These are phyloP conservation scores for Rusavskia elegans DNA, from an alignment of 495 filamentous ascomycete species.

Conservation along the genomic window DNA sequence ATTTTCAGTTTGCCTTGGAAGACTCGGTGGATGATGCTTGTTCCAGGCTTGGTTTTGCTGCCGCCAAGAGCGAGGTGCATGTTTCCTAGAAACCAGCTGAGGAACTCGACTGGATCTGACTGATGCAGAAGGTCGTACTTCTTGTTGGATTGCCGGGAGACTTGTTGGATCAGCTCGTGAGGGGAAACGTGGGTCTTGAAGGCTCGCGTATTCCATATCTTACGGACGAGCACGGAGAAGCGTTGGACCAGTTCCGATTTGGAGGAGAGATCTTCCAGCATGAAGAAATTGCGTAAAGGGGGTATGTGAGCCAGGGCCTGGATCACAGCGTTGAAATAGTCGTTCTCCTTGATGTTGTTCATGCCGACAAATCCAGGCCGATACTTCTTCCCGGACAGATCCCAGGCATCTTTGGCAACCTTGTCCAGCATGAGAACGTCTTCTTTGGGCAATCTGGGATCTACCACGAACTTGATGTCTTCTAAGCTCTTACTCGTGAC, in stretches of 20 bases:
- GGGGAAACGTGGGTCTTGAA: constrained; percentile 97
- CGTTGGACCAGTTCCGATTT: constrained; percentile 52
- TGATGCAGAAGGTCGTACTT: constrained; percentile 82
- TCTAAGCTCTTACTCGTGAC: constrained; percentile 90
- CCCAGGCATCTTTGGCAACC: constrained; percentile 57
- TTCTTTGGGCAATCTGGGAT: constrained; percentile 66
- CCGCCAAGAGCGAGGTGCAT: constrained; percentile 85
- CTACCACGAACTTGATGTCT: constrained; percentile 96
- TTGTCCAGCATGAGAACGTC: constrained; percentile 71
- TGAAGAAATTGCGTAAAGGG: constrained; percentile 82
- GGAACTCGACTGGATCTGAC: constrained; percentile 89
- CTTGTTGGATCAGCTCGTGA: constrained; percentile 90
- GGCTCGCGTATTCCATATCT: constrained; percentile 94
- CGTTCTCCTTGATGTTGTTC: constrained; percentile 99
- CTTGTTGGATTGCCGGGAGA: constrained; percentile 78
- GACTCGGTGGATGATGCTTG: constrained; percentile 69
- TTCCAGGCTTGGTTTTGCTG: constrained; percentile 62
- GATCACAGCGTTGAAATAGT: constrained; percentile 94
- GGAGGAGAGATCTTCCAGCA: constrained; percentile 59
- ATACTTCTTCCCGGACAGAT: constrained; percentile 68
- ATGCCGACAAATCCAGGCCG: constrained; percentile 90
- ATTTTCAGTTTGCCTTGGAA: constrained; percentile 89
- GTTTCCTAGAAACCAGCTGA: constrained; percentile 94
- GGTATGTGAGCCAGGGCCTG: constrained; percentile 82
- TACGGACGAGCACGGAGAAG: constrained; percentile 79